Evolutionary conservation across 257 asterid species (phyloP).

Genomic region (Jaltomata sinuosa): DNA sequence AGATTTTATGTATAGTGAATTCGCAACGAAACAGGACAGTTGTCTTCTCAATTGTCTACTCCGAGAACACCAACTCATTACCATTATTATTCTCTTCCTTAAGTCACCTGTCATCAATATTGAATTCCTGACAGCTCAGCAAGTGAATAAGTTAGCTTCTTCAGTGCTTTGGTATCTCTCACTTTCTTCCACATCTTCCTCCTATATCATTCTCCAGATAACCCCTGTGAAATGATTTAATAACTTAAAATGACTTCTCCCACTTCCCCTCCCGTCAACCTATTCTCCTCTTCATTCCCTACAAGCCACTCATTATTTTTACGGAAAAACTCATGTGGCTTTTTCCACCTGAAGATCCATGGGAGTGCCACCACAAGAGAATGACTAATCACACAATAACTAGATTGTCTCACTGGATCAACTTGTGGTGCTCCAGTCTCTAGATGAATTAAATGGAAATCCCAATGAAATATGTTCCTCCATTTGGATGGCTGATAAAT

Average conservation of each 20-base stretch:
- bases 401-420: background rate
- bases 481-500: background rate
- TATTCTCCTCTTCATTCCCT: background rate
- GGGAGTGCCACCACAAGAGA: background rate
- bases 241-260: background rate
- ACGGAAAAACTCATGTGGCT: background rate
- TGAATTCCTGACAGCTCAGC: background rate
- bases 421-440: background rate
- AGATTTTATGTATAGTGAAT: background rate
- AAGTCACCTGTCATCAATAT: background rate
- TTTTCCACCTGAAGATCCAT: background rate
- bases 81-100: background rate
- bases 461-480: background rate
- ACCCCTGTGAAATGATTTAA: background rate
- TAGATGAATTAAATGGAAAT: background rate
- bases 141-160: background rate
- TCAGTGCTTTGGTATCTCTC: background rate
- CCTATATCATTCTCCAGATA: background rate
- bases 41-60: background rate
- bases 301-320: background rate
- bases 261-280: background rate
- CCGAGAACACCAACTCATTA: background rate
- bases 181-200: background rate
- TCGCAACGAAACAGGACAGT: background rate
- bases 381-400: background rate